Evolutionary conservation across 192 early-diverging fungal species (phyloP).

Genomic region (Coemansia sp.): DNA sequence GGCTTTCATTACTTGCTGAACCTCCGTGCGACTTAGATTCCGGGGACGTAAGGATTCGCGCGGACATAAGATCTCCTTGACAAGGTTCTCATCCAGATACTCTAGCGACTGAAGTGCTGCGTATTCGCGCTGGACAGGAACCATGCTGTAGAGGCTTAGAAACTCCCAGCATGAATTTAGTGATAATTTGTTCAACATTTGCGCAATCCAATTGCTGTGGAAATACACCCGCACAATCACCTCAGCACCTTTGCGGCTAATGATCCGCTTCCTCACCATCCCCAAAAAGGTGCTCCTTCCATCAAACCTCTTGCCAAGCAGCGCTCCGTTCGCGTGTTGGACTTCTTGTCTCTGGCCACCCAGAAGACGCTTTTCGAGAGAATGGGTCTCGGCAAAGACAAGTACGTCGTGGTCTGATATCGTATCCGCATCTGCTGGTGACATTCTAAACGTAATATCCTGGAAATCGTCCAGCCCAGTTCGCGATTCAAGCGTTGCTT

Average conservation of each 20-base stretch:
- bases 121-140: slow-evolving; percentile 83
- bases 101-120: slow-evolving; percentile 66
- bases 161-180: slow-evolving; percentile 44
- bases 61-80: slow-evolving; percentile 65
- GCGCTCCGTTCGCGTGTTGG: neutral
- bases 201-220: slow-evolving; percentile 12
- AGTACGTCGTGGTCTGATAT: slow-evolving; percentile 65
- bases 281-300: slow-evolving; percentile 35
- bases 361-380: slow-evolving; percentile 23
- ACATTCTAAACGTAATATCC: slow-evolving; percentile 62
- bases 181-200: slow-evolving; percentile 26
- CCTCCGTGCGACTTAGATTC: slow-evolving; percentile 35
- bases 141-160: slow-evolving; percentile 61
- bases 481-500: slow-evolving; percentile 53
- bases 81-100: slow-evolving; percentile 58
- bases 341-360: neutral
- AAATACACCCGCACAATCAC: slow-evolving; percentile 36
- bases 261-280: slow-evolving; percentile 36
- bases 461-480: slow-evolving; percentile 72
- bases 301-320: slow-evolving; percentile 6
- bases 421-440: slow-evolving; percentile 38
- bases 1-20: slow-evolving; percentile 52
- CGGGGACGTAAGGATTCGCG: slow-evolving; percentile 15
- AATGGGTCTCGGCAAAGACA: slow-evolving; percentile 51
- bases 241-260: slow-evolving; percentile 19